A percentile compares a stretch with the other conserved stretches of the same genome.
Conservation (phyloP, 225 moss, liverwort and hornwort species). For the Bryoerythrophyllum caledonicum region DNA sequence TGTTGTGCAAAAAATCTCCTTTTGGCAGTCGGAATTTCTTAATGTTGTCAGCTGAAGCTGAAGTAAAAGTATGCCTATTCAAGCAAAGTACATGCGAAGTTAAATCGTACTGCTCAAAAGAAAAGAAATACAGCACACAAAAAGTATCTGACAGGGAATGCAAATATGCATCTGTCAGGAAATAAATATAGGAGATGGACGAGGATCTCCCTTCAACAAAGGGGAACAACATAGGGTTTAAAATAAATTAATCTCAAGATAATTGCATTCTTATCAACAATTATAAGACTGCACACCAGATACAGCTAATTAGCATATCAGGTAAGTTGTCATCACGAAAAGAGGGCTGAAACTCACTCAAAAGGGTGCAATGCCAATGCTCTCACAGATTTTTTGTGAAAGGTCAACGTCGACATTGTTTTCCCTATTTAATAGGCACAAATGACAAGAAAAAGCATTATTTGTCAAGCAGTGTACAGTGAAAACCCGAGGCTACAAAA, state of each 20-base stretch:
- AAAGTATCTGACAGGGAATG: not conserved
- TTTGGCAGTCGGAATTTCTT: conserved; percentile 96
- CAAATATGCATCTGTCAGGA: not conserved
- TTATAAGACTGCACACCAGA: not conserved
- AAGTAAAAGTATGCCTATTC: conserved; percentile 92
- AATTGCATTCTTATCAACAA: too few relatives aligned
- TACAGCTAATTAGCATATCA: not conserved
- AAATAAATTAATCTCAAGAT: not conserved
- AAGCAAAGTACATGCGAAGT: conserved; percentile 15
- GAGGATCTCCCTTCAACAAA: not conserved
- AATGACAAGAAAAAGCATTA: conserved; percentile 10
- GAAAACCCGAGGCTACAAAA: not conserved
- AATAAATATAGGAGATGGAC: not conserved
- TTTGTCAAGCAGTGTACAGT: not conserved
- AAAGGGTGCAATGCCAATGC: conserved; percentile 99
- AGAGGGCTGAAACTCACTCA: conserved; percentile 65
- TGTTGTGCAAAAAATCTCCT: conserved; percentile 96
- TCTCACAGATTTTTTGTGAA: conserved; percentile 99
- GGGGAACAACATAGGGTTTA: not conserved
- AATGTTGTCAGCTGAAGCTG: conserved; percentile 97
- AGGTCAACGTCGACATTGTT: conserved; percentile 94
- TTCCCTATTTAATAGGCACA: conserved; percentile 59
- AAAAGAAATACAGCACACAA: conserved; percentile 8
- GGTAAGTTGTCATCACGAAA: not conserved
- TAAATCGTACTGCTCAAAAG: not conserved